A percentile compares a stretch with the other conserved stretches of the same genome.
These are phyloP conservation scores for Monosporascus sp. DNA, from an alignment of 2,329 filamentous ascomycete genomes.

Conservation along the genomic window DNA sequence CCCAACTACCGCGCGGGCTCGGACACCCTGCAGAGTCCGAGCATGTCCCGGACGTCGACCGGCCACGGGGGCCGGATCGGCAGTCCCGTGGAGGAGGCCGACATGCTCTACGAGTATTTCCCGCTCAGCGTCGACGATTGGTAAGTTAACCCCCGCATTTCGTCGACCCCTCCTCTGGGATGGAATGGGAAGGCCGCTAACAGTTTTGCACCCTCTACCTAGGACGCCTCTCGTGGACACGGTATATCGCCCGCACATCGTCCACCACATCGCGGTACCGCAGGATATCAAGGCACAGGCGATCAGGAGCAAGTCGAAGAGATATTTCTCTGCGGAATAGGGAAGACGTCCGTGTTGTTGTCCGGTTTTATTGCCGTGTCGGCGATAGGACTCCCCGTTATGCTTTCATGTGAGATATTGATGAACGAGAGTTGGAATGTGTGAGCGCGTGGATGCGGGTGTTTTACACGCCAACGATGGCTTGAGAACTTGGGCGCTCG, in stretches of 20 bases:
- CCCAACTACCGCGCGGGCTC: slow-evolving; percentile 45
- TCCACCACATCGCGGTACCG: slow-evolving; percentile 76
- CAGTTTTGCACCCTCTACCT: background rate
- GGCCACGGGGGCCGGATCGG: slow-evolving; percentile 38
- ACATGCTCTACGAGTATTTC: slow-evolving; percentile 92
- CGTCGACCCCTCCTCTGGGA: background rate
- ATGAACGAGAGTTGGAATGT: background rate
- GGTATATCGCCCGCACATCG: slow-evolving; percentile 65
- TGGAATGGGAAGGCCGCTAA: background rate
- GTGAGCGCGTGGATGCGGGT: background rate
- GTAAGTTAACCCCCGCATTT: slow-evolving; percentile 32
- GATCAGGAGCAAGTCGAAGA: slow-evolving; percentile 60
- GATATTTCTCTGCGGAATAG: slow-evolving; percentile 65
- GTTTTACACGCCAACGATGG: background rate
- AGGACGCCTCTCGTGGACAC: slow-evolving; percentile 23
- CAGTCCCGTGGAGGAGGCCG: slow-evolving; percentile 69
- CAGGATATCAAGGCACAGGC: slow-evolving; percentile 66
- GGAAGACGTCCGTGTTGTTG: slow-evolving; percentile 6
- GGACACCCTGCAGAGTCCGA: slow-evolving; percentile 46
- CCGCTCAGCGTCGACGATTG: slow-evolving; percentile 86
- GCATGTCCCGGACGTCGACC: slow-evolving; percentile 23
- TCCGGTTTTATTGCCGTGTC: background rate
- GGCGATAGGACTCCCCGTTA: background rate
- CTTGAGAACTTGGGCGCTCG: background rate
- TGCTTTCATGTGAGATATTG: background rate